Percentiles rank a stretch among this genome's conserved stretches.
phyloP scores from a whole-genome alignment of 345 rosid species.

The Isatis tinctoria region DNA sequence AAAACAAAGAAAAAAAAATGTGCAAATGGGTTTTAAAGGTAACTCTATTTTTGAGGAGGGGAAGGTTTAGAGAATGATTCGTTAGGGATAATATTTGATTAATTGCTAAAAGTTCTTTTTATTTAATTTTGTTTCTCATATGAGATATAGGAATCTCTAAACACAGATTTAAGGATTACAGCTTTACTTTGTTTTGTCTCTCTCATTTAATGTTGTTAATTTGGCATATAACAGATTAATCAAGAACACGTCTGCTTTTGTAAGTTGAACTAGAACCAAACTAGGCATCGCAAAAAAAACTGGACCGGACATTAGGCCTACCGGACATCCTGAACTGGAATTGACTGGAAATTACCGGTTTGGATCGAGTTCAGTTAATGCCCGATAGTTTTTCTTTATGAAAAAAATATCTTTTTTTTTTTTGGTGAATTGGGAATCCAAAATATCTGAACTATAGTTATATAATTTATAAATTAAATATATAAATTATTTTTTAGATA shows the following conservation, averaged over 20 bases:
- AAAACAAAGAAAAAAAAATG: not conserved
- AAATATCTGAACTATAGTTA: too few relatives aligned
- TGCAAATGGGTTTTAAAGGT: not conserved
- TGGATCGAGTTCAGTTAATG: too few relatives aligned
- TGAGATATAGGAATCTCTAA: not conserved
- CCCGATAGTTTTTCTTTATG: too few relatives aligned
- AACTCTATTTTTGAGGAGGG: not conserved
- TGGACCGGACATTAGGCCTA: too few relatives aligned
- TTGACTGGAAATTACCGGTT: too few relatives aligned
- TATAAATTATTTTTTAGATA: too few relatives aligned
- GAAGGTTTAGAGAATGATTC: constrained; percentile 16
- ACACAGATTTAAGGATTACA: not conserved
- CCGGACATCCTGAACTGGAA: too few relatives aligned
- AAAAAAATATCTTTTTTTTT: too few relatives aligned
- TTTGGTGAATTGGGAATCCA: too few relatives aligned
- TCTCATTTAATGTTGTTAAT: not conserved
- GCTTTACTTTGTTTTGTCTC: not conserved
- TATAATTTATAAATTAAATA: too few relatives aligned
- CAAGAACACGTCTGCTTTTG: not conserved
- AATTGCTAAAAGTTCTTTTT: not conserved
- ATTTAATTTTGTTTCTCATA: not conserved
- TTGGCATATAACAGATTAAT: not conserved
- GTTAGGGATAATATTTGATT: constrained; percentile 20
- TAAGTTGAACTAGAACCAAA: too few relatives aligned
- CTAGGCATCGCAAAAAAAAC: too few relatives aligned